A percentile compares a stretch with the other conserved stretches of the same genome.
Conservation (phyloP, 1,284 basidiomycete species). For the Fomitopsis betulina region DNA sequence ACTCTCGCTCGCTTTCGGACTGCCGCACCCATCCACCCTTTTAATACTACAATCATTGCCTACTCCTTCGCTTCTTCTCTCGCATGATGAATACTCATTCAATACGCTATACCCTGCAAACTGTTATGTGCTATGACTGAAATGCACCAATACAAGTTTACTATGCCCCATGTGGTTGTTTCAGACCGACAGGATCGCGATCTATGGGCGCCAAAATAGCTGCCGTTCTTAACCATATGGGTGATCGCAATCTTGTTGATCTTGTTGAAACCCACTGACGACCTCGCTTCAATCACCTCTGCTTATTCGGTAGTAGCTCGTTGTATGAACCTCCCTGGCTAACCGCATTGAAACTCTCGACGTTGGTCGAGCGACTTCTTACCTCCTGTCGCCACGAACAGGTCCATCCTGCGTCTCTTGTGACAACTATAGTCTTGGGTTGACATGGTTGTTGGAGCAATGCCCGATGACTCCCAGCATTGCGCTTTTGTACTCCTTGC, state of each 20-base stretch:
- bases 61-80: neutral
- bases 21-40: neutral
- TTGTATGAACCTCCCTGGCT: neutral
- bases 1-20: slow-evolving; percentile 5
- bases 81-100: neutral
- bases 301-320: neutral
- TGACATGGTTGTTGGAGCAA: slow-evolving; percentile 9
- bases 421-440: neutral
- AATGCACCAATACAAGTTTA: neutral
- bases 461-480: slow-evolving; percentile 51
- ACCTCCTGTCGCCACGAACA: too few species aligned
- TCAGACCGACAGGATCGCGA: neutral
- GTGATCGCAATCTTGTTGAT: neutral
- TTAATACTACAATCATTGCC: slow-evolving; percentile 1
- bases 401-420: neutral
- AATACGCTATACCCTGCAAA: neutral
- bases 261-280: neutral
- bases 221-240: neutral
- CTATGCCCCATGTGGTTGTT: neutral
- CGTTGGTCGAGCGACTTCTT: neutral
- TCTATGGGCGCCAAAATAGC: neutral
- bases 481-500: slow-evolving; percentile 92
- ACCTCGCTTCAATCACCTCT: neutral
- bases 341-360: neutral
- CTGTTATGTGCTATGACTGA: neutral